These are phyloP conservation scores for Aspergillus biplanus DNA, from an alignment of 495 filamentous ascomycete genomes.

Conservation along the genomic window DNA sequence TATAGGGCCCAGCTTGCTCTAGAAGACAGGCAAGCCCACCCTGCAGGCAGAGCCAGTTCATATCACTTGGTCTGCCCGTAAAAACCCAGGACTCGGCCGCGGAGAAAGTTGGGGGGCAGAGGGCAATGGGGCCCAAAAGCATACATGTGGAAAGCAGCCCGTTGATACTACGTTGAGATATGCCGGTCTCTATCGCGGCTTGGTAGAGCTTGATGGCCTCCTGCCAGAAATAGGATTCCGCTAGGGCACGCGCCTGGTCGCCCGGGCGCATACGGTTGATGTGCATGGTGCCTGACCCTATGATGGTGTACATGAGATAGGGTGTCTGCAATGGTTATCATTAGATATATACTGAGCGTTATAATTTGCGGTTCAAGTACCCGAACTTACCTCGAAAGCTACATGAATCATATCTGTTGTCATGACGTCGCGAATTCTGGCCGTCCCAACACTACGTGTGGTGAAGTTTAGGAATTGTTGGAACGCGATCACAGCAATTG, in stretches of 20 bases:
- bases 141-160: constrained; percentile 46
- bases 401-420: constrained; percentile 42
- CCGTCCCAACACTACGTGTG: constrained; percentile 34
- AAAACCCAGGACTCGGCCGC: constrained; percentile 51
- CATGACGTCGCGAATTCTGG: constrained; percentile 38
- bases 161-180: constrained; percentile 38
- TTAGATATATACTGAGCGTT: neutral
- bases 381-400: constrained; percentile 39
- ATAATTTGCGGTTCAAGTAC: neutral
- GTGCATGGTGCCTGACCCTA: constrained; percentile 45
- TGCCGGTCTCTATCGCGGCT: constrained; percentile 23
- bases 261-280: constrained; percentile 36
- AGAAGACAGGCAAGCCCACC: constrained; percentile 43
- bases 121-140: constrained; percentile 40
- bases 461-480: constrained; percentile 39
- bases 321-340: constrained; percentile 31
- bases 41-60: constrained; percentile 50
- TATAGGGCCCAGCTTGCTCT: constrained; percentile 30
- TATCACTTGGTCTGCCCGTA: constrained; percentile 30
- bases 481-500: constrained; percentile 30
- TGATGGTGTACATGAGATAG: constrained; percentile 48
- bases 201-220: constrained; percentile 41
- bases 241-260: constrained; percentile 30
- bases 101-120: constrained; percentile 39
- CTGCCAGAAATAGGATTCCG: constrained; percentile 48